phyloP scores from a whole-genome alignment of 495 filamentous ascomycete species.

The Penicillium antarcticum region DNA sequence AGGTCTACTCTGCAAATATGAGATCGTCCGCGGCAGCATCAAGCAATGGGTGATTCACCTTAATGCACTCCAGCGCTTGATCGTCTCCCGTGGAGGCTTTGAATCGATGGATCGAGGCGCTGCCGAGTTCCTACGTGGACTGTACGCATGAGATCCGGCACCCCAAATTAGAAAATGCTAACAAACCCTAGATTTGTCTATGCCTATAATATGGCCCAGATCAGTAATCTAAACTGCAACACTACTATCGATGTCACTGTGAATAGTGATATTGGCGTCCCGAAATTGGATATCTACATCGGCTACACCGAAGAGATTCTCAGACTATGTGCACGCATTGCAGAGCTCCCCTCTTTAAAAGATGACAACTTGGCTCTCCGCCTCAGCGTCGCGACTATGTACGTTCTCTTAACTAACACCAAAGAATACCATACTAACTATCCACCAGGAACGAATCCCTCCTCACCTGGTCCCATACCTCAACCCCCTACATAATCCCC shows the following conservation, averaged over 20 bases:
- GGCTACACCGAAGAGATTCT: constrained; percentile 45
- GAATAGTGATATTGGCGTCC: constrained; percentile 23
- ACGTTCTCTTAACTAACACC: neutral
- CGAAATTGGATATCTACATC: constrained; percentile 42
- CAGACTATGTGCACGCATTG: constrained; percentile 36
- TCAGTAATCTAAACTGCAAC: constrained; percentile 34
- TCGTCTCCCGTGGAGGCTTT: constrained; percentile 39
- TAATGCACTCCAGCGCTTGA: constrained; percentile 36
- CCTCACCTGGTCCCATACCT: constrained; percentile 32
- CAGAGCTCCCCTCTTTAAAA: constrained; percentile 30
- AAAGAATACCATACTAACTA: neutral
- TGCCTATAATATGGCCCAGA: constrained; percentile 37
- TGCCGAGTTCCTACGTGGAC: constrained; percentile 36
- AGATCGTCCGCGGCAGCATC: constrained; percentile 42
- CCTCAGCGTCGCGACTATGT: constrained; percentile 35
- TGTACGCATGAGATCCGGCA: constrained; percentile 23
- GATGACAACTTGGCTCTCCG: constrained; percentile 25
- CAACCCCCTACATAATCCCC: constrained; percentile 31
- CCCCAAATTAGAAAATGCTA: neutral
- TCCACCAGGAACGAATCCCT: constrained; percentile 34
- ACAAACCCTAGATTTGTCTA: constrained; percentile 31
- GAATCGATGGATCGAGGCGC: constrained; percentile 30
- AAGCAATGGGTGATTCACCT: constrained; percentile 44
- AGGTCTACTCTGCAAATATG: constrained; percentile 44
- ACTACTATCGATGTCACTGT: constrained; percentile 10